phyloP scores from a whole-genome alignment of 2,329 filamentous ascomycete genomes.

The Ceratocystis alfenasii region DNA sequence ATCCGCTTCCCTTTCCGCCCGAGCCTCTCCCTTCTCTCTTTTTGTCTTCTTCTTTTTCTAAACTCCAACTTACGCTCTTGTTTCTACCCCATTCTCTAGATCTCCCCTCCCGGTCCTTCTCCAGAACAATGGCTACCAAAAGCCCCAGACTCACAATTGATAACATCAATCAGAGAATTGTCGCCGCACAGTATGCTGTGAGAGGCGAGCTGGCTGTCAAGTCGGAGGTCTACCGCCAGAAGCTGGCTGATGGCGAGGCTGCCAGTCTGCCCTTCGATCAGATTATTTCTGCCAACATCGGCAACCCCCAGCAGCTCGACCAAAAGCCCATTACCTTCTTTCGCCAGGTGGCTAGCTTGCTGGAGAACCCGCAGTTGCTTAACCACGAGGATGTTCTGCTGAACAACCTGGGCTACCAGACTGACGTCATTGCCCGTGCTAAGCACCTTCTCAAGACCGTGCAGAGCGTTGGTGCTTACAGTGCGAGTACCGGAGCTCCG shows the following conservation, averaged over 20 bases:
- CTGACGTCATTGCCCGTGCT: conserved; percentile 77
- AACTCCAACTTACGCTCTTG: background rate
- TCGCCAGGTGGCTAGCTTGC: conserved; percentile 82
- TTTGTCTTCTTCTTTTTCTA: background rate
- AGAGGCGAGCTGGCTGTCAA: conserved; percentile 89
- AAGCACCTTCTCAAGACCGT: conserved; percentile 68
- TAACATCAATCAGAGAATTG: conserved; percentile 87
- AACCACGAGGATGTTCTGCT: conserved; percentile 71
- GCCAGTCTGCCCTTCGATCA: conserved; percentile 65
- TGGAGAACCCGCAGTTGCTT: conserved; percentile 80
- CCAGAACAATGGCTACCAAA: conserved; percentile 29
- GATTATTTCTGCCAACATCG: conserved; percentile 95
- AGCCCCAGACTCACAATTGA: conserved; percentile 51
- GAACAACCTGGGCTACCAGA: conserved; percentile 69
- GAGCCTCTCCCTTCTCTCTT: background rate
- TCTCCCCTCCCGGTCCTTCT: conserved; percentile 7
- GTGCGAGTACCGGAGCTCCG: conserved; percentile 78
- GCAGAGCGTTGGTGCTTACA: conserved; percentile 91
- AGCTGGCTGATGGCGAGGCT: conserved; percentile 48
- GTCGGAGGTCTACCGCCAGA: conserved; percentile 78
- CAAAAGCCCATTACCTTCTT: conserved; percentile 99
- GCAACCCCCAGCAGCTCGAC: conserved; percentile 96
- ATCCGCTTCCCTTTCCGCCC: background rate
- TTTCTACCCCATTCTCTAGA: conserved; percentile 12
- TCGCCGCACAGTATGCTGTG: conserved; percentile 86